Conservation (phyloP, 2,329 filamentous ascomycete species). For the Cadophora gregata region DNA sequence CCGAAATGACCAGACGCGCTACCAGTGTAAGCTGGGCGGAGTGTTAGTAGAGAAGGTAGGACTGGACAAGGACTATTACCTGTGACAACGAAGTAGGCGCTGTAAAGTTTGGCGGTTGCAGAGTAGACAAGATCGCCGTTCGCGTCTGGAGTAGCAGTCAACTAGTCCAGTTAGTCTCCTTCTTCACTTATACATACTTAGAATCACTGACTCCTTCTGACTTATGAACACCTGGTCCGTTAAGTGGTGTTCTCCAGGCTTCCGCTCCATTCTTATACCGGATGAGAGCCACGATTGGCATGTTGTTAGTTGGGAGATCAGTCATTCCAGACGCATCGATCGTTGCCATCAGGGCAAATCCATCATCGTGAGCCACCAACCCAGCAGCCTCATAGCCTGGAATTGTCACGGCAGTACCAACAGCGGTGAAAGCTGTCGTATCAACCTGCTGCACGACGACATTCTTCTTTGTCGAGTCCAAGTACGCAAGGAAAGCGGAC, state of each 20-base stretch:
- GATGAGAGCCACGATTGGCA: slow-evolving; percentile 63
- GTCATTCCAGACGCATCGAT: slow-evolving; percentile 57
- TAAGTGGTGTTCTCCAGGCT: slow-evolving; percentile 64
- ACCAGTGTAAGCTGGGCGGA: slow-evolving; percentile 55
- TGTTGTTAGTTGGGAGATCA: slow-evolving; percentile 53
- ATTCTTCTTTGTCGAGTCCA: slow-evolving; percentile 59
- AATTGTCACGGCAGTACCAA: slow-evolving; percentile 58
- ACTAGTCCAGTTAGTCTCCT: slow-evolving; percentile 44
- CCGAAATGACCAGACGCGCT: slow-evolving; percentile 61
- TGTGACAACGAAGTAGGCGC: slow-evolving; percentile 67
- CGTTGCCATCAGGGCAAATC: slow-evolving; percentile 63
- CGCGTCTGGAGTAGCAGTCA: slow-evolving; percentile 60
- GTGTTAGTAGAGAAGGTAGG: not conserved
- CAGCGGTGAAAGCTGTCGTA: slow-evolving; percentile 58
- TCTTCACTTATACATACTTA: not conserved
- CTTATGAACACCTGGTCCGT: slow-evolving; percentile 59
- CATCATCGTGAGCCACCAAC: slow-evolving; percentile 66
- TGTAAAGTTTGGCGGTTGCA: slow-evolving; percentile 59
- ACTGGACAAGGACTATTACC: slow-evolving; percentile 37
- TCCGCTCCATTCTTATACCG: slow-evolving; percentile 60
- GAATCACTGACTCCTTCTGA: slow-evolving; percentile 35
- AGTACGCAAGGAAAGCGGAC: slow-evolving; percentile 64
- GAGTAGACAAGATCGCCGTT: slow-evolving; percentile 69
- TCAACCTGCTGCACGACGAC: slow-evolving; percentile 64
- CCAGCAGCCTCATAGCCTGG: slow-evolving; percentile 64